A percentile compares a stretch with the other conserved stretches of the same genome.
These are phyloP conservation scores for Myriangium duriaei DNA, from an alignment of 2,329 filamentous ascomycete genomes.

Conservation along the genomic window DNA sequence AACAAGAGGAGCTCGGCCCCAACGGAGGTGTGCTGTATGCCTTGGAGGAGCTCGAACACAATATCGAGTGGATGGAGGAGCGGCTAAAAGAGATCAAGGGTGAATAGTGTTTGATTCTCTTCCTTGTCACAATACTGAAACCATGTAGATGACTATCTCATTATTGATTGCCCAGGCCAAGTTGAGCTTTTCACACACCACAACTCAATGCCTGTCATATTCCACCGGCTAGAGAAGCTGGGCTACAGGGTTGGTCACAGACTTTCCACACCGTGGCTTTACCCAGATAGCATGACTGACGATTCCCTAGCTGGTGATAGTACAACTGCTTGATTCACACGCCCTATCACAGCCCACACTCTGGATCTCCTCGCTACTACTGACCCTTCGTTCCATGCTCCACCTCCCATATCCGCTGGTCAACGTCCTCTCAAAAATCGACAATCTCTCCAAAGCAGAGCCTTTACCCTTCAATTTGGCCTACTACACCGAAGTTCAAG, in stretches of 20 bases:
- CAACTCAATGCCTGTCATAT: constrained; percentile 78
- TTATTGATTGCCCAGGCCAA: constrained; percentile 95
- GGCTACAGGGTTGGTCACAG: constrained; percentile 67
- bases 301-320: constrained; percentile 61
- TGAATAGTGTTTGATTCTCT: constrained; percentile 18
- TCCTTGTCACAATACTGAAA: constrained; percentile 33
- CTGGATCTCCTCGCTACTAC: constrained; percentile 85
- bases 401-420: constrained; percentile 95
- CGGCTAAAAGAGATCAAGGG: constrained; percentile 62
- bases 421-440: constrained; percentile 95
- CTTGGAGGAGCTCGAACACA: constrained; percentile 86
- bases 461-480: constrained; percentile 89
- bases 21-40: constrained; percentile 91
- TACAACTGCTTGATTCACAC: constrained; percentile 90
- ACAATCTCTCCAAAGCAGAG: constrained; percentile 61
- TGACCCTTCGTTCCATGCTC: constrained; percentile 90
- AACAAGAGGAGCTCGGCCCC: constrained; percentile 74
- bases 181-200: constrained; percentile 97
- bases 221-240: constrained; percentile 78
- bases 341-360: constrained; percentile 85
- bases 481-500: constrained; percentile 95
- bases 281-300: constrained; percentile 22
- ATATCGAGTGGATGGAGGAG: constrained; percentile 81
- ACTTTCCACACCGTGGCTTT: constrained; percentile 7
- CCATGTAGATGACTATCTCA: constrained; percentile 55